These are phyloP conservation scores for Wickerhamomyces silvicola DNA, from an alignment of 805 yeast species.

Conservation along the genomic window DNA sequence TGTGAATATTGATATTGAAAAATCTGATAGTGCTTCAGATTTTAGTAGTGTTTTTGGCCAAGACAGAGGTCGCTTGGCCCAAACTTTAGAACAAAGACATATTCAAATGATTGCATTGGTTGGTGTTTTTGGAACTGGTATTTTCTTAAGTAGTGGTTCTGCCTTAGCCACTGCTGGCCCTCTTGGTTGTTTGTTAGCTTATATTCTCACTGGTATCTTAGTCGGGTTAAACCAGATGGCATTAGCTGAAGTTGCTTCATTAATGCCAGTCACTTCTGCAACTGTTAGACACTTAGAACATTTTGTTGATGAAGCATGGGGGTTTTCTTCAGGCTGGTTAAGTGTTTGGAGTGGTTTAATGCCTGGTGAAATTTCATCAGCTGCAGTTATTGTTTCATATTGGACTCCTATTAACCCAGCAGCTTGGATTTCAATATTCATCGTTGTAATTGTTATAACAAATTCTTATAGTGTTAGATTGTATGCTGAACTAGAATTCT, in stretches of 20 bases:
- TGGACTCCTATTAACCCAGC: constrained; percentile 40
- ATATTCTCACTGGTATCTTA: constrained; percentile 26
- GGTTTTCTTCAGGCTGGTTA: constrained; percentile 40
- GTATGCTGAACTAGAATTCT: constrained; percentile 45
- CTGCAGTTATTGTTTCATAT: constrained; percentile 35
- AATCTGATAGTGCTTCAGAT: no score
- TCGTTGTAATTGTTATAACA: constrained; percentile 26
- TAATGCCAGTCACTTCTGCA: constrained; percentile 32
- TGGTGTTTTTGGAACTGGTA: constrained; percentile 38
- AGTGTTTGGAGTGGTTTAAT: constrained; percentile 34
- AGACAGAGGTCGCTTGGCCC: constrained; percentile 5
- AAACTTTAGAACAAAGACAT: constrained; percentile 25
- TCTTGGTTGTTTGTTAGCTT: constrained; percentile 29
- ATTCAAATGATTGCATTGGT: constrained; percentile 43
- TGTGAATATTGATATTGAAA: no score
- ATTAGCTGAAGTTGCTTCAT: constrained; percentile 30
- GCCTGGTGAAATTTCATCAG: constrained; percentile 40
- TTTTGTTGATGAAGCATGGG: constrained; percentile 36
- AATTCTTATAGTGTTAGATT: constrained; percentile 32
- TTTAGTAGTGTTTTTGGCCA: constrained; percentile 5
- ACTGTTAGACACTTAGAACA: constrained; percentile 29
- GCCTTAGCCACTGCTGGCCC: constrained; percentile 29
- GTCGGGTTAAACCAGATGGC: constrained; percentile 34
- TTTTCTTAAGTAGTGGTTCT: constrained; percentile 32
- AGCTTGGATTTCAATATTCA: constrained; percentile 36